Conservation (phyloP, 768 basidiomycete species). For the Suillus bovinus region DNA sequence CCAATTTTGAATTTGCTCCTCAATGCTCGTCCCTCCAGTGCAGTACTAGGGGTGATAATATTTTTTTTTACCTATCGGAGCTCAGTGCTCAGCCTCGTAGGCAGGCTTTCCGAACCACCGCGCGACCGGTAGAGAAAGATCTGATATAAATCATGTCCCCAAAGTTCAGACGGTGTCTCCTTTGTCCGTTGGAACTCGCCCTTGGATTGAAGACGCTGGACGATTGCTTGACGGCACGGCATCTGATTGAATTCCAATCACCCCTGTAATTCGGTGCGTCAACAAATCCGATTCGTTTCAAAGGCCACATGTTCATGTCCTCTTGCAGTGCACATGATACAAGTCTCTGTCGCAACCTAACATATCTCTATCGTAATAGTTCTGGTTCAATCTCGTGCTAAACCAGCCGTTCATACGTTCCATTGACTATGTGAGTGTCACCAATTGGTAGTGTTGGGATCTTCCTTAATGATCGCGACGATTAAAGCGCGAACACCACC, state of each 20-base stretch:
- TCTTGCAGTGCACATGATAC: neutral
- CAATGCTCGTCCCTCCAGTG: neutral
- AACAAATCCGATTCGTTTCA: neutral
- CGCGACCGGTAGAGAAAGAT: neutral
- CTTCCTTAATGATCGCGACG: neutral
- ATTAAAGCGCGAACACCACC: neutral
- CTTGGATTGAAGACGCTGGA: neutral
- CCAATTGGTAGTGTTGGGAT: neutral
- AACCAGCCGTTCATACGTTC: neutral
- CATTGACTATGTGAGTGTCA: neutral
- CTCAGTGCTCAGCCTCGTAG: neutral
- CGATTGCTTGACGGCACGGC: neutral
- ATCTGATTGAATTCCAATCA: conserved; percentile 4
- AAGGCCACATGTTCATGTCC: neutral
- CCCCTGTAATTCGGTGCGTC: neutral
- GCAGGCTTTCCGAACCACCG: neutral
- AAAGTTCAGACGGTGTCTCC: neutral
- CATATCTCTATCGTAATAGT: neutral
- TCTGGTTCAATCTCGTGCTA: neutral
- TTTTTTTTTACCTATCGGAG: neutral
- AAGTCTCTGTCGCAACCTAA: neutral
- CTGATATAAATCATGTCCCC: neutral
- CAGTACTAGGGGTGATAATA: neutral
- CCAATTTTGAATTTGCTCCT: neutral
- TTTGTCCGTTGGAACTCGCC: neutral